A percentile compares a stretch with the other conserved stretches of the same genome.
phyloP scores from a whole-genome alignment of 2,329 filamentous ascomycete species.

The Botryosphaeria agaves region DNA sequence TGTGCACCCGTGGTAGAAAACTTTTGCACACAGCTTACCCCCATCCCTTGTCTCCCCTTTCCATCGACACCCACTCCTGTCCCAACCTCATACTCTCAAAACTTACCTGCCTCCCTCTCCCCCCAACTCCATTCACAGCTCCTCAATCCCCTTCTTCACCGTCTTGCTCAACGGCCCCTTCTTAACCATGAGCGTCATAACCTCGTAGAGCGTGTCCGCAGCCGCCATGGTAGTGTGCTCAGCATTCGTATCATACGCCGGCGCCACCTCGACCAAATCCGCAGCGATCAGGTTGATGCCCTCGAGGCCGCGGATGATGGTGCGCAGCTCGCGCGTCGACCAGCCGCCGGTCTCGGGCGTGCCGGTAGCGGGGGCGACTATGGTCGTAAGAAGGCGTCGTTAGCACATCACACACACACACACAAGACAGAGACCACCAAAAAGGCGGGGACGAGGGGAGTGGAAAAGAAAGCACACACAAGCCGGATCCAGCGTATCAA shows the following conservation, averaged over 20 bases:
- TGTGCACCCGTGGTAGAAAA: too few species aligned
- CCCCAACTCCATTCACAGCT: neutral
- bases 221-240: slow-evolving; percentile 60
- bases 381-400: neutral
- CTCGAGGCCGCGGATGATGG: slow-evolving; percentile 52
- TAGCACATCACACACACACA: too few species aligned
- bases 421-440: too few species aligned
- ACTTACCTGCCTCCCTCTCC: neutral
- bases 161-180: slow-evolving; percentile 47
- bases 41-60: neutral
- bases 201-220: slow-evolving; percentile 56
- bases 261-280: slow-evolving; percentile 59
- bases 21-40: too few species aligned
- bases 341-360: slow-evolving; percentile 64
- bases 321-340: slow-evolving; percentile 55
- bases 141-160: slow-evolving; percentile 9
- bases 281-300: slow-evolving; percentile 51
- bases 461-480: slow-evolving; percentile 28
- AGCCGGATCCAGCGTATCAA: slow-evolving; percentile 74
- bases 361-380: slow-evolving; percentile 54
- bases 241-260: slow-evolving; percentile 56
- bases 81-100: neutral
- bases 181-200: slow-evolving; percentile 72
- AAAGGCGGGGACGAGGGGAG: neutral
- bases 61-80: neutral